Evolutionary conservation across 345 rosid species (phyloP).

Genomic region (Bruguiera gymnorhiza): DNA sequence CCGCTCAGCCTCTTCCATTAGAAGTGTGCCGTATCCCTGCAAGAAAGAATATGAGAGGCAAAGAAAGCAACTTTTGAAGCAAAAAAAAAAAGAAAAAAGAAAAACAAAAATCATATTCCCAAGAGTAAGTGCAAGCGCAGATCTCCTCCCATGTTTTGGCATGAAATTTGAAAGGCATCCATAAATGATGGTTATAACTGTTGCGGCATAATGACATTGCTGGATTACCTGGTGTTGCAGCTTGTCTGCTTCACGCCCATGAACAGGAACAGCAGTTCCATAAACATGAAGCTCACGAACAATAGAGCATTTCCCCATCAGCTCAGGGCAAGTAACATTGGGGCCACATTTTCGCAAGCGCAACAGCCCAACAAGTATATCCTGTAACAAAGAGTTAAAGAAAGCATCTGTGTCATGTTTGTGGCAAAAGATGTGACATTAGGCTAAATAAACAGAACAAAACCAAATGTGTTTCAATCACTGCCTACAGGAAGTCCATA

Average conservation of each 20-base stretch:
- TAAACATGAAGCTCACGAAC: conserved; percentile 99
- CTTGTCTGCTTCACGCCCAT: conserved; percentile 92
- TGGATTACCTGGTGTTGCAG: conserved; percentile 88
- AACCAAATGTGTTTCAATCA: conserved; percentile 1
- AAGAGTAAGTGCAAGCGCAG: too few relatives aligned
- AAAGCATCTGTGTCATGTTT: neutral
- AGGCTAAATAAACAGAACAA: neutral
- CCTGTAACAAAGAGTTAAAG: conserved; percentile 44
- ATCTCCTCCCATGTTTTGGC: too few relatives aligned
- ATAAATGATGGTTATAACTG: too few relatives aligned
- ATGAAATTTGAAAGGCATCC: too few relatives aligned
- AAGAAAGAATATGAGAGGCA: neutral
- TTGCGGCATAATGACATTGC: neutral
- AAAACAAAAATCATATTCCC: too few relatives aligned
- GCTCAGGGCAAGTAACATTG: conserved; percentile 89
- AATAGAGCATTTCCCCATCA: conserved; percentile 80
- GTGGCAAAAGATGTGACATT: conserved; percentile 1
- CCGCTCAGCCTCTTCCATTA: conserved; percentile 98
- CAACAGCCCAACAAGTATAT: conserved; percentile 91
- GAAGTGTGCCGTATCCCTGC: conserved; percentile 91
- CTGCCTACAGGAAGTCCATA: neutral
- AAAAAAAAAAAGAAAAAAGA: neutral
- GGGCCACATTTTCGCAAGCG: conserved; percentile 83
- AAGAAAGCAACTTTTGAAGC: neutral
- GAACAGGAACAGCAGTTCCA: conserved; percentile 99